Base-by-base conservation (phyloP, 2,329 filamentous ascomycete species). In the Acephala macrosclerotiorum region DNA sequence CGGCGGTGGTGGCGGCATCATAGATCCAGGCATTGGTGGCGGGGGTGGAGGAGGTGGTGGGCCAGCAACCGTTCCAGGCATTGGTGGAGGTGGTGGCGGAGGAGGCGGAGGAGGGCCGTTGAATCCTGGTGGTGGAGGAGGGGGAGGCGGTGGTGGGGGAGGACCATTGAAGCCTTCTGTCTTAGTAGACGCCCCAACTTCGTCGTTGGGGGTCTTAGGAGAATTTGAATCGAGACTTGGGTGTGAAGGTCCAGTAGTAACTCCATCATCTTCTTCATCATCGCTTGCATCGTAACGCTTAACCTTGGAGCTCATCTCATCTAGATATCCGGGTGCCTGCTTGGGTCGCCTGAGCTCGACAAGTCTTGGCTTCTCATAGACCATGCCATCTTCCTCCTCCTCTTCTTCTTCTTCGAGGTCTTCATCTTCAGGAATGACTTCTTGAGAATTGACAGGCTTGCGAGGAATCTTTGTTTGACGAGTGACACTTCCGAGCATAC, bases 291-390 rank as follows among this genome's bases (percentile, higher is more conserved):
- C 91, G 73, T 89, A 87, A 67, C 82, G 87, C 79, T 90, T 90
- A 74, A 95, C 86, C 79, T 91, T 96, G 59, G 89, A 87, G 38
- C 88, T 86, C 71, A 97, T 90, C 78, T 97, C 88, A 74, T 80
- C 84, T 80, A 82, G 90, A 75, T 80, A 95, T 77, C 76, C 88
- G 82, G 71, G 73, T 42, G 83, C 88, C 82, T 82, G 82, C 12
- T 75, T 77, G 12, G 93, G 93, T 68, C 93, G 87, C 76, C 87
- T 90, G 79, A 95, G 87, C 77, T 96, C 87, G 64, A 97, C 87
- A 58, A 97, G 81, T 63, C 90, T 87, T 45, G 94, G 92, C 79
- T 90, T 95, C 42, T 90, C 89, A 57, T 87, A 84, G 22, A 83
- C 82, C 36, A 81, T 84, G 38, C 85, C 86, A 16, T 81, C 82